Conservation (phyloP, 768 basidiomycete genomes). For the Agrocybe praecox region DNA sequence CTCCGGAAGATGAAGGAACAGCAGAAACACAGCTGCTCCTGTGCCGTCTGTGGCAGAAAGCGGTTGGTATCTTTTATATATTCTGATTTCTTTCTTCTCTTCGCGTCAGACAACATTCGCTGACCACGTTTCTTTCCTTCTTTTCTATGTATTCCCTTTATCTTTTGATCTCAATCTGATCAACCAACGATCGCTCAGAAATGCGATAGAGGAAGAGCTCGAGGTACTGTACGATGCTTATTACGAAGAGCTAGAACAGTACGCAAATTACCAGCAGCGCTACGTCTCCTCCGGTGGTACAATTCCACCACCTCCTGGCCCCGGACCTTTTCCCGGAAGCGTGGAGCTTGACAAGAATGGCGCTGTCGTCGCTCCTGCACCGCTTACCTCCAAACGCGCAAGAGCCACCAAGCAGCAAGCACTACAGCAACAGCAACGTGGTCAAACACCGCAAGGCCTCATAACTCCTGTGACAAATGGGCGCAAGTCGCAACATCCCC, state of each 20-base stretch:
- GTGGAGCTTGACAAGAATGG: conserved; percentile 97
- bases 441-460: conserved; percentile 12
- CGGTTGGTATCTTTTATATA: conserved; percentile 47
- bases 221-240: conserved; percentile 99
- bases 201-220: conserved; percentile 99
- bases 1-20: conserved; percentile 99
- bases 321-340: conserved; percentile 97
- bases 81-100: conserved; percentile 16
- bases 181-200: conserved; percentile 48
- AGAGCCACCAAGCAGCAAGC: conserved; percentile 23
- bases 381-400: conserved; percentile 19
- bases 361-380: conserved; percentile 34
- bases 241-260: conserved; percentile 99
- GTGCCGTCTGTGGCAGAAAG: conserved; percentile 96
- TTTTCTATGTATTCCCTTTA: conserved; percentile 20
- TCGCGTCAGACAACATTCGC: conserved; percentile 14
- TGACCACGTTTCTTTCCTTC: conserved; percentile 18
- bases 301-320: conserved; percentile 90
- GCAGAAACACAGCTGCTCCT: conserved; percentile 94
- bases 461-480: conserved; percentile 20
- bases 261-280: conserved; percentile 97
- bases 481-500: conserved; percentile 33
- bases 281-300: conserved; percentile 90
- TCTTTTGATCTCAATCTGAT: conserved; percentile 33
- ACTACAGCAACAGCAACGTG: conserved; percentile 17